Conservation (phyloP, 331 rosid genomes). For the Acacia concinna region DNA sequence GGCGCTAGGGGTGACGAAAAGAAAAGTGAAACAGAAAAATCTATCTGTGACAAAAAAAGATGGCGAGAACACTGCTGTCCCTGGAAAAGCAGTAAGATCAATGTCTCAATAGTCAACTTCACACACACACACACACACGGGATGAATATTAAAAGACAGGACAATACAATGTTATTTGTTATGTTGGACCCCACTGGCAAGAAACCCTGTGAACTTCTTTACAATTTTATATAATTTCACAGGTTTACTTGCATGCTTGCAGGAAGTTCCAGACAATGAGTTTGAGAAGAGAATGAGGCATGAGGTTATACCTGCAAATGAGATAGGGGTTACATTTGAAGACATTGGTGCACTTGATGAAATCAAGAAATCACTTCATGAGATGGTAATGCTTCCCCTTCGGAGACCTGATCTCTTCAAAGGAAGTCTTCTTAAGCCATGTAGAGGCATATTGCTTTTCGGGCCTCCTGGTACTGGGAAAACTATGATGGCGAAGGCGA, state of each 20-base stretch:
- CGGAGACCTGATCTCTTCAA: slow-evolving; percentile 96
- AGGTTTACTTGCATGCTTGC: slow-evolving; percentile 29
- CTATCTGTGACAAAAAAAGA: slow-evolving; percentile 62
- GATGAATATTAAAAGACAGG: background rate
- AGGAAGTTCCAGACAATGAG: slow-evolving; percentile 94
- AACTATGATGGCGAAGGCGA: slow-evolving; percentile 97
- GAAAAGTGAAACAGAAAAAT: slow-evolving; percentile 66
- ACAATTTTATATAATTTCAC: background rate
- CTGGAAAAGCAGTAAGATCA: slow-evolving; percentile 59
- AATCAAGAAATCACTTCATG: slow-evolving; percentile 90
- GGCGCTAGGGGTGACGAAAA: slow-evolving; percentile 53
- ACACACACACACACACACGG: background rate
- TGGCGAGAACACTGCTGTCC: slow-evolving; percentile 44
- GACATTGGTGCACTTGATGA: slow-evolving; percentile 91
- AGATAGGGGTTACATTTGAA: slow-evolving; percentile 91
- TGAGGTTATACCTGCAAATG: slow-evolving; percentile 88
- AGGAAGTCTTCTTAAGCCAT: slow-evolving; percentile 96
- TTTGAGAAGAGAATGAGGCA: slow-evolving; percentile 95
- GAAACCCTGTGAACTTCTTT: background rate
- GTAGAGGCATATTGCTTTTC: slow-evolving; percentile 91
- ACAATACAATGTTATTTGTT: background rate
- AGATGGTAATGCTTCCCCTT: slow-evolving; percentile 96
- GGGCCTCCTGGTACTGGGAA: slow-evolving; percentile 99
- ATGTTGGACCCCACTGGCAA: background rate
- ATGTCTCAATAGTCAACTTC: slow-evolving; percentile 34